Conservation (phyloP, 2,329 filamentous ascomycete species). For the Zalaria obscura region DNA sequence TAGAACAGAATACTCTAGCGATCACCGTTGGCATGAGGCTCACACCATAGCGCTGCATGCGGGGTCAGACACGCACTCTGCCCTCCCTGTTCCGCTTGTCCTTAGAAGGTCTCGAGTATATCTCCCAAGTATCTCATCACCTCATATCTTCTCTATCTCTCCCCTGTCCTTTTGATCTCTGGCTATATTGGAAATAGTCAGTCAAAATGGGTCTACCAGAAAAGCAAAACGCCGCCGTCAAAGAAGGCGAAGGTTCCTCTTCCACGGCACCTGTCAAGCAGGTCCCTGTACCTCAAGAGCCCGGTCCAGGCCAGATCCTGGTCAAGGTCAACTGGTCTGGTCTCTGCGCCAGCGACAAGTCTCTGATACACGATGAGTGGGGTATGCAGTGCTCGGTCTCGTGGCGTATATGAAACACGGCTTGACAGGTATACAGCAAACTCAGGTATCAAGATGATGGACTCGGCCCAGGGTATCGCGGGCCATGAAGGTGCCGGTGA, state of each 20-base stretch:
- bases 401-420: too few relatives aligned
- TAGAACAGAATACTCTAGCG: too few relatives aligned
- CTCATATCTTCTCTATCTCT: too few relatives aligned
- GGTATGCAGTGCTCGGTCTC: neutral
- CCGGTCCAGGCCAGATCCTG: constrained; percentile 18
- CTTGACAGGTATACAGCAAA: too few relatives aligned
- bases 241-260: constrained; percentile 16
- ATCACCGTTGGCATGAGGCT: too few relatives aligned
- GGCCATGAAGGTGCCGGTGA: constrained; percentile 17
- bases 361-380: constrained; percentile 23
- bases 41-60: too few relatives aligned
- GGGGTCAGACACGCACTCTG: too few relatives aligned
- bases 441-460: constrained; percentile 14
- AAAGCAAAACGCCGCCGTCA: constrained; percentile 21
- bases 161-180: too few relatives aligned
- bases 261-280: constrained; percentile 16
- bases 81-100: too few relatives aligned
- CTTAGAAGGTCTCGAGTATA: too few relatives aligned
- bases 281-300: constrained; percentile 16
- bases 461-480: constrained; percentile 13
- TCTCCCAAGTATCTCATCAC: too few relatives aligned
- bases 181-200: neutral
- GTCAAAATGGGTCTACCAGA: neutral
- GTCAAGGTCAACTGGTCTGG: constrained; percentile 22
- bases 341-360: constrained; percentile 21